These are phyloP conservation scores for Pseudogymnoascus sp. DNA, from an alignment of 2,329 filamentous ascomycete genomes.

Conservation along the genomic window DNA sequence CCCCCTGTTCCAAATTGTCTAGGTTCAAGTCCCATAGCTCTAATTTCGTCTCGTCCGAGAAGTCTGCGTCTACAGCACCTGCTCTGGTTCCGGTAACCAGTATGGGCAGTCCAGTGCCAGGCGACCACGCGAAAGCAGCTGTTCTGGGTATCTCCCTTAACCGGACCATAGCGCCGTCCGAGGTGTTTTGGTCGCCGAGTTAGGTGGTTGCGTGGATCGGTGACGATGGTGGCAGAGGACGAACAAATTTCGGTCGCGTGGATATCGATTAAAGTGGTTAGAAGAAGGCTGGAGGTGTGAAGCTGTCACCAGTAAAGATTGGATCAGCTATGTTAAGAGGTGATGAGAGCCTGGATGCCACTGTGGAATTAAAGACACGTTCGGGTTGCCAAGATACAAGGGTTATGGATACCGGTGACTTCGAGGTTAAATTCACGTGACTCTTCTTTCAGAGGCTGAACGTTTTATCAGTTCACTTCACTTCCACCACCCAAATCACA, in stretches of 20 bases:
- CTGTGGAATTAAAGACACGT: slow-evolving; percentile 13
- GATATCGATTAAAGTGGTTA: neutral
- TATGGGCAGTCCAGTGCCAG: slow-evolving; percentile 69
- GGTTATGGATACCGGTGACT: slow-evolving; percentile 1
- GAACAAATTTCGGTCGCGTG: neutral
- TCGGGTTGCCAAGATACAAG: slow-evolving; percentile 12
- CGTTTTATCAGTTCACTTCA: slow-evolving; percentile 10
- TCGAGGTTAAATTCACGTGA: neutral
- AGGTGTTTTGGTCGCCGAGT: slow-evolving; percentile 11
- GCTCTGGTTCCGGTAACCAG: slow-evolving; percentile 91
- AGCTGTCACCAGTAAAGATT: slow-evolving; percentile 3
- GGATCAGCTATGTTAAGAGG: slow-evolving; percentile 5
- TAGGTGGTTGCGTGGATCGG: neutral
- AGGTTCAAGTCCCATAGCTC: slow-evolving; percentile 93
- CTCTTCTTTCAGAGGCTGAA: neutral
- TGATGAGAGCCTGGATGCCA: neutral
- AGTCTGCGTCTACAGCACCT: slow-evolving; percentile 92
- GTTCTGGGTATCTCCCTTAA: slow-evolving; percentile 94
- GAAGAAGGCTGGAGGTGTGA: neutral
- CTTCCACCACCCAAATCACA: slow-evolving; percentile 4
- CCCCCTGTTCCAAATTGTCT: slow-evolving; percentile 65
- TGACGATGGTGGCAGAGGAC: neutral
- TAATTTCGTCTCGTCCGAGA: slow-evolving; percentile 93
- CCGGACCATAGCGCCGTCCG: slow-evolving; percentile 69
- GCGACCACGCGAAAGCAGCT: slow-evolving; percentile 95